phyloP scores from a whole-genome alignment of 805 yeast genomes.

The Komagataella pseudopastoris region DNA sequence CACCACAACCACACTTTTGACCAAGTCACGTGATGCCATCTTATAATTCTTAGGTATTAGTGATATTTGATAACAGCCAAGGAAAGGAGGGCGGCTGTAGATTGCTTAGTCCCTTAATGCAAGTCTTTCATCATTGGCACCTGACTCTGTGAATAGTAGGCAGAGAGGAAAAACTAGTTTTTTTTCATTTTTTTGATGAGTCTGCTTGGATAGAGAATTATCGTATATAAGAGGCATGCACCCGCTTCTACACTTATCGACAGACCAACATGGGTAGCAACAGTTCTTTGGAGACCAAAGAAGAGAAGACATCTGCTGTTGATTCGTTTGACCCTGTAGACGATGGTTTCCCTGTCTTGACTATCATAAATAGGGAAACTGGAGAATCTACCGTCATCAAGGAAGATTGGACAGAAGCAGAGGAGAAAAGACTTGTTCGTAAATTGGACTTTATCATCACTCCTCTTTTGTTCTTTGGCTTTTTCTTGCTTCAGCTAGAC shows the following conservation, averaged over 20 bases:
- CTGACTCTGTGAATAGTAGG: not conserved
- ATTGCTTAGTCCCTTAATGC: not conserved
- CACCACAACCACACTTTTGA: not conserved
- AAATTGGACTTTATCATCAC: constrained; percentile 30
- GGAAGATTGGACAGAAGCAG: constrained; percentile 8
- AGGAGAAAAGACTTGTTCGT: constrained; percentile 19
- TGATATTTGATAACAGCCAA: not conserved
- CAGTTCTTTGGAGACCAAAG: not conserved
- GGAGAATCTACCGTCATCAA: constrained; percentile 3
- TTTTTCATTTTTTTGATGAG: not conserved
- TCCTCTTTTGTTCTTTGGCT: constrained; percentile 31
- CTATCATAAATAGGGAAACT: constrained; percentile 1
- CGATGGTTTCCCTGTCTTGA: not conserved
- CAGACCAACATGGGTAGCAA: not conserved
- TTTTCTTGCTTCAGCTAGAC: constrained; percentile 33
- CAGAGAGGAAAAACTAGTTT: not conserved
- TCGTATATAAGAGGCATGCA: not conserved
- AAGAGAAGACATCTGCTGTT: not conserved
- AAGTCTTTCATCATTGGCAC: not conserved
- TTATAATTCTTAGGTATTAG: no score
- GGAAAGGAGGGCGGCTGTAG: not conserved
- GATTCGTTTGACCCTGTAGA: not conserved
- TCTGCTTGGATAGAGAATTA: not conserved
- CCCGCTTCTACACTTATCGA: not conserved
- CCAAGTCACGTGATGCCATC: not conserved